Conservation (phyloP, 2,329 filamentous ascomycete species). For the Canariomyces notabilis region DNA sequence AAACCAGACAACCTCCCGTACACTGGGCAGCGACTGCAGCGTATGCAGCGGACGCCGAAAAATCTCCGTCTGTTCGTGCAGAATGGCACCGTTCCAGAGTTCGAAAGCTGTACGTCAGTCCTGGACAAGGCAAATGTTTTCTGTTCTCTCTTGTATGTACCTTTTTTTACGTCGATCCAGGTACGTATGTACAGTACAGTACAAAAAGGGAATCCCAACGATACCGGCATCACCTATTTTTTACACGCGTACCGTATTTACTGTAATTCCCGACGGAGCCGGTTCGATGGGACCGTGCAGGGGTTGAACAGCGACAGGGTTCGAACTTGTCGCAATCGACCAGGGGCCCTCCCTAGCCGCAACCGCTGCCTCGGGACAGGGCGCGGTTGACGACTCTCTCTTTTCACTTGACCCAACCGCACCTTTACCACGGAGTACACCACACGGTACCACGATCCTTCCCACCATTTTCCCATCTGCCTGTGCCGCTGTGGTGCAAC, state of each 20-base stretch:
- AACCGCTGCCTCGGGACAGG: slow-evolving; percentile 25
- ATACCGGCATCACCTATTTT: not conserved
- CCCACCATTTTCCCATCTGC: slow-evolving; percentile 3
- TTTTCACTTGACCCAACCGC: no score
- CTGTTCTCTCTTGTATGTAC: no score
- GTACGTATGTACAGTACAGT: no score
- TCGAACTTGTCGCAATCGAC: slow-evolving; percentile 21
- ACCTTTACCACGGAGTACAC: no score
- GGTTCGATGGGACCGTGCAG: slow-evolving; percentile 12
- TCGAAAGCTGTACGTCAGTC: slow-evolving; percentile 15
- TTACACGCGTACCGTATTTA: no score
- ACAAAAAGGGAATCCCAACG: not conserved
- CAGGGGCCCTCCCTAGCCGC: slow-evolving; percentile 21
- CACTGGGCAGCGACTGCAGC: no score
- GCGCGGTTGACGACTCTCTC: not conserved
- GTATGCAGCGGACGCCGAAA: not conserved
- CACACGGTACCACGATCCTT: no score
- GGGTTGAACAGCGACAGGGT: slow-evolving; percentile 16
- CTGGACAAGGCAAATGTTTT: no score
- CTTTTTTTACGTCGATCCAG: no score
- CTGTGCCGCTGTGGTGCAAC: not conserved
- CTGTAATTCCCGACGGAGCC: slow-evolving; percentile 11
- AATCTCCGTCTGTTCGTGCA: not conserved
- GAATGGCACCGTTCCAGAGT: not conserved
- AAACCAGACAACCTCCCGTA: not conserved